Base-by-base conservation (phyloP, 192 early-diverging fungal genomes). In the Coemansia sp. region DNA sequence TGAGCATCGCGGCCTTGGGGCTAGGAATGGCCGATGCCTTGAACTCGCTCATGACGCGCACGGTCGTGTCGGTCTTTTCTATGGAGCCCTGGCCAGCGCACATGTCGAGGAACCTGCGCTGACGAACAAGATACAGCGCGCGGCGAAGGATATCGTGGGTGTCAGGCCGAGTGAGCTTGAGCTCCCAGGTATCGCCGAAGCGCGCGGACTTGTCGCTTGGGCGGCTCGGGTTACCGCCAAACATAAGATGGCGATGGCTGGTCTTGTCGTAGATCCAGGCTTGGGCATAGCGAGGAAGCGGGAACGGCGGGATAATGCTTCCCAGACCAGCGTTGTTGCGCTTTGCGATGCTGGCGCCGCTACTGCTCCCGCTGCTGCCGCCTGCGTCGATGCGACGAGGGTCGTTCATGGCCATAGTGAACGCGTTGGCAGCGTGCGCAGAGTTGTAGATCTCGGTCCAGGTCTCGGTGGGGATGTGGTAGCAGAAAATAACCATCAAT, bases 241-340 rank as follows among this genome's bases (percentile, higher is more conserved):
- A 98, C 65, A 98, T 65, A 72, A 89, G 92, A 60, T 98, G 95
- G 4, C 75, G 73, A 53, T 86, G 84, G 8, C 83, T 79, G 19
- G 67, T 68, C 6, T 66, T 68, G 65, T 98, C 90, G 74, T 94
- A 98, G 9, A 93, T 92, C 69, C 95, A 77, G 67, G 97, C 93
- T 62, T 95, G 93, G 0, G 93, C 95, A 81, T 90, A 95, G 27
- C 95, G 83, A n/a, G 95, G 90, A 10, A 84, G 74, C 0, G 95
- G 95, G n/a, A 78, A 65, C 6, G 74, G 65, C 0, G 77, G 69
- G 48, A 79, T 52, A 0, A 60, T 45, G 16, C 71, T 39, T 19
- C 56, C 56, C 9, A 14, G 22, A 7, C 56, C 56, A 36, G 32
- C 3, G 56, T 20, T 55, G 53, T 16, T 42, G 53, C 24, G 18